Evolutionary conservation across 768 basidiomycete genomes (phyloP).

Genomic region (Phylloporus scabripes): DNA sequence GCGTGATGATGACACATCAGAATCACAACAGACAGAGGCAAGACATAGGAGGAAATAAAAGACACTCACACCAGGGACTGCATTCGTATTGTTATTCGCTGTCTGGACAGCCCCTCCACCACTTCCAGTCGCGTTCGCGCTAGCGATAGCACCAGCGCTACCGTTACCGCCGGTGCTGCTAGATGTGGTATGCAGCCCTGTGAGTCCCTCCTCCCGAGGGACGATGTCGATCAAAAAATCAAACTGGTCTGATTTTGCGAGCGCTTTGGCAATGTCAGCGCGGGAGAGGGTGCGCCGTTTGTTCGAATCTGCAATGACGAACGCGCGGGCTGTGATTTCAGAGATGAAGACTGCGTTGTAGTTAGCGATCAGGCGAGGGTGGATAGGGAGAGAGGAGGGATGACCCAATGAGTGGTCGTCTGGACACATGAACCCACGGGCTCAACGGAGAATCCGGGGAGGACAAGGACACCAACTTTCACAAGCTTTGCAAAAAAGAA

Average conservation of each 20-base stretch:
- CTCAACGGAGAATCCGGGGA: neutral
- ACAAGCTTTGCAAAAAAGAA: constrained; percentile 96
- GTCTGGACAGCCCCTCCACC: neutral
- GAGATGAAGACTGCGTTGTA: constrained; percentile 73
- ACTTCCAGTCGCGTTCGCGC: too few relatives aligned
- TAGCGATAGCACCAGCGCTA: neutral
- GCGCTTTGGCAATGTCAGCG: constrained; percentile 88
- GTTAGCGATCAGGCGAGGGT: neutral
- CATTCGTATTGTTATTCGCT: neutral
- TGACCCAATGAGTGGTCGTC: neutral
- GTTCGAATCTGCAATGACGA: constrained; percentile 91
- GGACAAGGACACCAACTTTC: constrained; percentile 66
- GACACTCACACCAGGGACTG: constrained; percentile 24
- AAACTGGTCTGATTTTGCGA: constrained; percentile 91
- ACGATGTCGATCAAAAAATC: constrained; percentile 97
- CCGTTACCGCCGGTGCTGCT: neutral
- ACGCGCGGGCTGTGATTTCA: constrained; percentile 93
- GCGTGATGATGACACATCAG: neutral
- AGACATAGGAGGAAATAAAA: neutral
- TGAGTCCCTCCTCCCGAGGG: constrained; percentile 65
- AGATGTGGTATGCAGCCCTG: constrained; percentile 15
- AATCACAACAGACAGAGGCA: neutral
- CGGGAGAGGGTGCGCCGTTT: constrained; percentile 94
- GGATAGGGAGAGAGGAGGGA: neutral
- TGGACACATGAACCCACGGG: neutral